These are phyloP conservation scores for Xylariomycetidae sp. DNA, from an alignment of 2,329 filamentous ascomycete species.

Conservation along the genomic window DNA sequence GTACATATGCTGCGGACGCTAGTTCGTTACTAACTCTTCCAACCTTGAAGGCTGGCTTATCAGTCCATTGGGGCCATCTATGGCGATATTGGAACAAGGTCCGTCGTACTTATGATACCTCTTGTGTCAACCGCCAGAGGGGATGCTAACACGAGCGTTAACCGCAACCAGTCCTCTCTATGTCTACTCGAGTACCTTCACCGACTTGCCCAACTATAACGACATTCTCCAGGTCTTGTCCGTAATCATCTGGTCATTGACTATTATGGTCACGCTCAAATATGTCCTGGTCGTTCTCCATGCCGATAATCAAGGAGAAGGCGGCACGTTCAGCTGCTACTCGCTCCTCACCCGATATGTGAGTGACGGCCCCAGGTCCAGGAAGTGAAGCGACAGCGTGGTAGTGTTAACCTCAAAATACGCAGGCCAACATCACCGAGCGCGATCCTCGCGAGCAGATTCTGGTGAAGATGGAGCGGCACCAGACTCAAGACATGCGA, in stretches of 20 bases:
- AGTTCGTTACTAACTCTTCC: constrained; percentile 4
- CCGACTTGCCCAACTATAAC: constrained; percentile 46
- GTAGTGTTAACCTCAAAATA: constrained; percentile 2
- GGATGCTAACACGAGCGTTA: no score
- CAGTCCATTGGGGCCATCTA: constrained; percentile 65
- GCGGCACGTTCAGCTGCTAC: constrained; percentile 65
- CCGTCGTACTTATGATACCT: no score
- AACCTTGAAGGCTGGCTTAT: constrained; percentile 49
- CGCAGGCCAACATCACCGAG: constrained; percentile 52
- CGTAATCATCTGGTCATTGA: constrained; percentile 65
- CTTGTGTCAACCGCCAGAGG: no score
- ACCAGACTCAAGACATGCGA: constrained; percentile 51
- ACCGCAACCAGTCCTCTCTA: constrained; percentile 56
- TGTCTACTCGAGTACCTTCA: constrained; percentile 66
- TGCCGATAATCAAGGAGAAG: constrained; percentile 68
- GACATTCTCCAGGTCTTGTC: constrained; percentile 63
- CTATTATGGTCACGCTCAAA: constrained; percentile 65
- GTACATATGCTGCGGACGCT: neutral
- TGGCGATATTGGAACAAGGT: constrained; percentile 58
- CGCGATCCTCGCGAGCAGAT: constrained; percentile 52
- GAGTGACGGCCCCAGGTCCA: no score
- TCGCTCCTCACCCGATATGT: constrained; percentile 58
- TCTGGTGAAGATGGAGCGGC: constrained; percentile 55
- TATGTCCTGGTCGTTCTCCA: constrained; percentile 62
- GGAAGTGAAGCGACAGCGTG: neutral